phyloP scores from a whole-genome alignment of 805 yeast genomes.

The Cyberlindnera meyerae region DNA sequence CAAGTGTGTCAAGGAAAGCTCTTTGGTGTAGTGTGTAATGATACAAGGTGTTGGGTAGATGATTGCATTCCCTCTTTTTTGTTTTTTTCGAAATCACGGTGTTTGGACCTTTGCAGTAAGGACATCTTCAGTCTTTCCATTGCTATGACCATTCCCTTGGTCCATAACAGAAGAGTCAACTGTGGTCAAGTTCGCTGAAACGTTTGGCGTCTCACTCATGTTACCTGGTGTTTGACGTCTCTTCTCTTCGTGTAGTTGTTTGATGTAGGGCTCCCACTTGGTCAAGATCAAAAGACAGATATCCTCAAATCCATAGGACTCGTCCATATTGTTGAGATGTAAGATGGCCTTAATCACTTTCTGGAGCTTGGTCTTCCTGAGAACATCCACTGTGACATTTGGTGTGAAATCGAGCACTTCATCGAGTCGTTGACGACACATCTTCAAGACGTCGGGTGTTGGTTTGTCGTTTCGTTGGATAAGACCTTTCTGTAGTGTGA shows the following conservation, averaged over 20 bases:
- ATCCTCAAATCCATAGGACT: slow-evolving; percentile 41
- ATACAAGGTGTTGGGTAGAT: no score
- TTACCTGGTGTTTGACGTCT: slow-evolving; percentile 11
- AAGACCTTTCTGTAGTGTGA: slow-evolving; percentile 43
- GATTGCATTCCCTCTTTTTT: no score
- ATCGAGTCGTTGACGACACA: slow-evolving; percentile 29
- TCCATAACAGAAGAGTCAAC: neutral
- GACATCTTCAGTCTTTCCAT: no score
- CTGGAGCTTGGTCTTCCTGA: slow-evolving; percentile 43
- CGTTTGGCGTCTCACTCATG: slow-evolving; percentile 15
- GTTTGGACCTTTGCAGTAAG: no score
- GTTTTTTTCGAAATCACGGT: no score
- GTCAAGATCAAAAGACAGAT: slow-evolving; percentile 36
- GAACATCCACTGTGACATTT: slow-evolving; percentile 33
- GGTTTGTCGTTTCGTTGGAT: slow-evolving; percentile 39
- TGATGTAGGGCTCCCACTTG: slow-evolving; percentile 38
- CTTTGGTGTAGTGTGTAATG: no score
- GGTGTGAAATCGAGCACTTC: slow-evolving; percentile 38
- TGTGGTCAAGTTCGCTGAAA: slow-evolving; percentile 5
- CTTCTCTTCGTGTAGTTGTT: slow-evolving; percentile 33
- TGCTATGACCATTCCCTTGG: no score
- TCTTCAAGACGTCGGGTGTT: slow-evolving; percentile 33
- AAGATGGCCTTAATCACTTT: slow-evolving; percentile 47
- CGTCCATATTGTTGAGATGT: slow-evolving; percentile 28
- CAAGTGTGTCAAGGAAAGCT: no score